Evolutionary conservation across 371 early-diverging fungal genomes (phyloP).

Genomic region (Mortierella polycephala): DNA sequence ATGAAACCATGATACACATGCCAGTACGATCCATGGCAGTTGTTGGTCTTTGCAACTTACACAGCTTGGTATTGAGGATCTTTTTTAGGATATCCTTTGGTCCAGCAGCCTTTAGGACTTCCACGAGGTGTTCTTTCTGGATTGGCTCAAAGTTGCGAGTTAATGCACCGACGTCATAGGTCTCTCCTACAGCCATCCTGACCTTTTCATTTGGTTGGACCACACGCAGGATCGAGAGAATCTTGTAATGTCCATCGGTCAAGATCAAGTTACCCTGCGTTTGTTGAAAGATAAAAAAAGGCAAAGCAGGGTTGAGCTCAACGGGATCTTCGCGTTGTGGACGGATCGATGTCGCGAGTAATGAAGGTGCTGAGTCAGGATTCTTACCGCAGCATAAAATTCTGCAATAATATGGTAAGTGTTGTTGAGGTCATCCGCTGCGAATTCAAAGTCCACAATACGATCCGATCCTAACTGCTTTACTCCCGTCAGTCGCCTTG

Average conservation of each 20-base stretch:
- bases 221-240: constrained; percentile 85
- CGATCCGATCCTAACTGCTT: constrained; percentile 94
- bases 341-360: not conserved
- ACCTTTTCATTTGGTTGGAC: constrained; percentile 83
- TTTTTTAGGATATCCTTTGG: constrained; percentile 84
- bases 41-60: constrained; percentile 45
- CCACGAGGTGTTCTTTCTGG: constrained; percentile 63
- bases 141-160: constrained; percentile 73
- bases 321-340: not conserved
- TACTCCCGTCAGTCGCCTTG: constrained; percentile 82
- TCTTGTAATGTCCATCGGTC: constrained; percentile 89
- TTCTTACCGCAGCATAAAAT: constrained; percentile 87
- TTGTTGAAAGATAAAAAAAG: not conserved
- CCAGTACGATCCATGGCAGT: not conserved
- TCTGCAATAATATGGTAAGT: constrained; percentile 94
- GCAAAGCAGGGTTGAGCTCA: not conserved
- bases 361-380: constrained; percentile 7
- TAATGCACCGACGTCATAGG: constrained; percentile 66
- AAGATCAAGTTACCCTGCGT: constrained; percentile 93
- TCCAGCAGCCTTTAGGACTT: constrained; percentile 65
- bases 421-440: constrained; percentile 69
- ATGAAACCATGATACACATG: not conserved
- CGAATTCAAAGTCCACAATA: constrained; percentile 94
- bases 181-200: constrained; percentile 85
- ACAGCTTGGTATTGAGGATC: constrained; percentile 75